Evolutionary conservation across 108 stramenopile species (phyloP).

Genomic region (Nitzschia inconspicua): DNA sequence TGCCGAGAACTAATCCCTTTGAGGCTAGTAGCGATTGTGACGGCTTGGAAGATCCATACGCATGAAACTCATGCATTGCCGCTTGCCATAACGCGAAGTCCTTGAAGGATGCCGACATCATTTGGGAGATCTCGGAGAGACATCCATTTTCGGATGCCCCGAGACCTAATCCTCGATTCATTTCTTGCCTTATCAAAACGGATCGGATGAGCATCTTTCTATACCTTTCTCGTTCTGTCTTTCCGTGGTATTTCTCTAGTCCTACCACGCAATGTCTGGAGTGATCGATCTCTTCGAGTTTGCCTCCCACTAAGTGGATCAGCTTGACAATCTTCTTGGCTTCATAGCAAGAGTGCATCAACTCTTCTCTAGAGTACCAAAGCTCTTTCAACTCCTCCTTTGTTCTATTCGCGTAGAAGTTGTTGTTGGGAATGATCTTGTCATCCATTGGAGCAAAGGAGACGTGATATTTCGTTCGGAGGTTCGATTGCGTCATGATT

Average conservation of each 20-base stretch:
- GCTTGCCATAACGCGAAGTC: constrained; percentile 15
- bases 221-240: constrained; percentile 11
- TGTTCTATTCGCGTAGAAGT: background rate
- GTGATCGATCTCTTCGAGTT: constrained; percentile 9
- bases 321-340: constrained; percentile 5
- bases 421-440: background rate
- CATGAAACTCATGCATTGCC: constrained; percentile 14
- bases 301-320: constrained; percentile 3
- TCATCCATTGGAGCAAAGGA: no score
- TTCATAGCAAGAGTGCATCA: constrained; percentile 1
- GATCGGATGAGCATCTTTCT: constrained; percentile 7
- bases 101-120: constrained; percentile 17
- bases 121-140: constrained; percentile 1
- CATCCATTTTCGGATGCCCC: background rate
- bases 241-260: constrained; percentile 15
- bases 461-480: no score
- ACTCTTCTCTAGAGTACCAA: constrained; percentile 14
- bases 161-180: constrained; percentile 3
- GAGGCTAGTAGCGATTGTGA: background rate
- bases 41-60: constrained; percentile 6
- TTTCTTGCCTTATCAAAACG: constrained; percentile 18
- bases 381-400: background rate
- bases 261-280: constrained; percentile 4
- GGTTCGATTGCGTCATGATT: no score
- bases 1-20: no score